Percentiles rank a stretch among this genome's conserved stretches.
These are phyloP conservation scores for Beauveria sp. DNA, from an alignment of 2,329 filamentous ascomycete species.

Conservation along the genomic window DNA sequence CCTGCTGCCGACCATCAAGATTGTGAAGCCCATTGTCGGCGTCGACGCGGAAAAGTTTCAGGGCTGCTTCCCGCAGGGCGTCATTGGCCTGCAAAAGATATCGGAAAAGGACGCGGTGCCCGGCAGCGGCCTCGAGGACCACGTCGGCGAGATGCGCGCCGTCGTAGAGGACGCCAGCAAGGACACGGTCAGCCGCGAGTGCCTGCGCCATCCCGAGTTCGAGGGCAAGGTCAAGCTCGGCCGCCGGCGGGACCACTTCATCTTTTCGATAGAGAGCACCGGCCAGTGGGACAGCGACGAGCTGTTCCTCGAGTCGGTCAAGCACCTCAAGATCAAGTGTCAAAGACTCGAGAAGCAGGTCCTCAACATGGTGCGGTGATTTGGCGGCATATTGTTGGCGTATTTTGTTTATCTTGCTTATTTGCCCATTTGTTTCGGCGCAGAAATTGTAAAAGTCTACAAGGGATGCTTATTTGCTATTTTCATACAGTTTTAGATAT, in stretches of 20 bases:
- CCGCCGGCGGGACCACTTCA: constrained; percentile 88
- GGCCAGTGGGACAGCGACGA: constrained; percentile 93
- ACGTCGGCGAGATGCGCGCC: constrained; percentile 75
- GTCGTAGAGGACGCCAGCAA: constrained; percentile 84
- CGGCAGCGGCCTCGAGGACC: constrained; percentile 62
- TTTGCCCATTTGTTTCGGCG: neutral
- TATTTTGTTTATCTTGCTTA: constrained; percentile 6
- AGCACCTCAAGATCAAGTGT: constrained; percentile 80
- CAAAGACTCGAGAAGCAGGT: constrained; percentile 64
- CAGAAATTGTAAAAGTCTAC: constrained; percentile 10
- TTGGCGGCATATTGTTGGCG: neutral
- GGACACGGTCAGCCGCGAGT: constrained; percentile 92
- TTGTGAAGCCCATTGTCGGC: constrained; percentile 75
- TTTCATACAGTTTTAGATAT: constrained; percentile 7
- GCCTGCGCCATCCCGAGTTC: constrained; percentile 85
- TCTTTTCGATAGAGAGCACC: constrained; percentile 90
- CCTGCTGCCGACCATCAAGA: constrained; percentile 80
- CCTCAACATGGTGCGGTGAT: constrained; percentile 51
- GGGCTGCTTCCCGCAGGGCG: constrained; percentile 80
- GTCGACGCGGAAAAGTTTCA: constrained; percentile 83
- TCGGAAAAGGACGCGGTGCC: constrained; percentile 56
- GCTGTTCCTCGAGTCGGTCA: constrained; percentile 84
- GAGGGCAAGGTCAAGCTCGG: constrained; percentile 92
- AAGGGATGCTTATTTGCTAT: neutral
- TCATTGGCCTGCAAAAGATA: constrained; percentile 72